These are phyloP conservation scores for Rhodofomes roseus DNA, from an alignment of 1,284 basidiomycete species.

Conservation along the genomic window DNA sequence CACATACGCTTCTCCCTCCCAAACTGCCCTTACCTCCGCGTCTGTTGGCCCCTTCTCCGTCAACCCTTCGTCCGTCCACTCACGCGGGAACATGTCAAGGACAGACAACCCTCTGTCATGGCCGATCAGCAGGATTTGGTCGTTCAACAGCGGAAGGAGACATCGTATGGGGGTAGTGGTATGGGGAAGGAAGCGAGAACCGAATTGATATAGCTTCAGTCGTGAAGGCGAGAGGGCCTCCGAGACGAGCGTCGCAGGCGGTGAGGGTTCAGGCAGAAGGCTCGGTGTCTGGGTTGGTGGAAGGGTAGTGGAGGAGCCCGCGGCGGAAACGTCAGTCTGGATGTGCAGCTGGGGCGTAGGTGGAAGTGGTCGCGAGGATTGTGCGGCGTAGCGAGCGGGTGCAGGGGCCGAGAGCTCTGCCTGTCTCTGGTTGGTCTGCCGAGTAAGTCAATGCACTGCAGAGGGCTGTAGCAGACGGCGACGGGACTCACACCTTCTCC, in stretches of 20 bases:
- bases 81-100: conserved; percentile 71
- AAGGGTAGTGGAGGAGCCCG: conserved; percentile 28
- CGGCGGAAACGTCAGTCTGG: conserved; percentile 38
- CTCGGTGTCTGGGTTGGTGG: conserved; percentile 20
- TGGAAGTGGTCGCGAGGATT: background rate
- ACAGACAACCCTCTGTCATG: conserved; percentile 75
- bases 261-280: conserved; percentile 18
- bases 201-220: conserved; percentile 68
- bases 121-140: conserved; percentile 65
- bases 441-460: background rate
- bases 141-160: conserved; percentile 61
- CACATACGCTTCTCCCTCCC: conserved; percentile 76
- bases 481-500: conserved; percentile 36
- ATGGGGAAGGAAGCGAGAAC: conserved; percentile 81
- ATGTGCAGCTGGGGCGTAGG: conserved; percentile 33
- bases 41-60: conserved; percentile 61
- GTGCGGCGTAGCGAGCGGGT: background rate
- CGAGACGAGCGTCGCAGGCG: conserved; percentile 44
- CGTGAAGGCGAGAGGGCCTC: conserved; percentile 55
- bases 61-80: conserved; percentile 49
- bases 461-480: background rate
- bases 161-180: conserved; percentile 67
- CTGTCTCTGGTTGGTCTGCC: conserved; percentile 2
- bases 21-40: conserved; percentile 60
- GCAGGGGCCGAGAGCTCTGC: background rate